These are phyloP conservation scores for Bretschneidera sinensis DNA, from an alignment of 345 rosid species.

Conservation along the genomic window DNA sequence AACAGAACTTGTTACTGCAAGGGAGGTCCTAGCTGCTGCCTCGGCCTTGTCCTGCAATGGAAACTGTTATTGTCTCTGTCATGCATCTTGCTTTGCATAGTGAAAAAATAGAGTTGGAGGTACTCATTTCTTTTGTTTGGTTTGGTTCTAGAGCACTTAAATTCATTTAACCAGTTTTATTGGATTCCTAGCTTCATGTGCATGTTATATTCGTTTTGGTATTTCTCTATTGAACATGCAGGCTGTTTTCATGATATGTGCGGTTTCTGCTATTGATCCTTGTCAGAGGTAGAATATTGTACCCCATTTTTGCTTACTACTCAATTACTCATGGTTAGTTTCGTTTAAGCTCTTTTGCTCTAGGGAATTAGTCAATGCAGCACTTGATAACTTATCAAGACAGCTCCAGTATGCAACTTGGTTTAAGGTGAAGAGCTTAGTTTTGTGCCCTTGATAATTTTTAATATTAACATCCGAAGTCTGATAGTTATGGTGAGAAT, in stretches of 20 bases:
- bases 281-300: conserved; percentile 59
- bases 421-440: conserved; percentile 51
- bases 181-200: not conserved
- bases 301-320: not conserved
- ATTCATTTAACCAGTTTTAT: conserved; percentile 4
- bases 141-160: conserved; percentile 5
- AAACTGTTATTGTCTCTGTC: conserved; percentile 69
- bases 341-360: conserved; percentile 20
- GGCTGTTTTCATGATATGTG: conserved; percentile 90
- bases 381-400: conserved; percentile 66
- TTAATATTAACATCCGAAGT: not conserved
- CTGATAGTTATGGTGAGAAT: not conserved
- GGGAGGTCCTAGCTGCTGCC: conserved; percentile 71
- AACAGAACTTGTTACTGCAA: conserved; percentile 64
- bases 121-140: conserved; percentile 20
- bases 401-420: conserved; percentile 67
- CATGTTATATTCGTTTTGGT: not conserved
- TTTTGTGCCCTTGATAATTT: conserved; percentile 7
- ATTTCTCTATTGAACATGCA: conserved; percentile 28
- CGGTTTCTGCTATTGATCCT: conserved; percentile 73
- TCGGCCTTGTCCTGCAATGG: conserved; percentile 60
- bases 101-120: conserved; percentile 82
- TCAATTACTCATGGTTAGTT: not conserved
- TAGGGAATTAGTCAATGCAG: conserved; percentile 70
- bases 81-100: conserved; percentile 91